These are phyloP conservation scores for Cryptosporidium sp. DNA, from an alignment of 169 alveolate genomes.

Conservation along the genomic window DNA sequence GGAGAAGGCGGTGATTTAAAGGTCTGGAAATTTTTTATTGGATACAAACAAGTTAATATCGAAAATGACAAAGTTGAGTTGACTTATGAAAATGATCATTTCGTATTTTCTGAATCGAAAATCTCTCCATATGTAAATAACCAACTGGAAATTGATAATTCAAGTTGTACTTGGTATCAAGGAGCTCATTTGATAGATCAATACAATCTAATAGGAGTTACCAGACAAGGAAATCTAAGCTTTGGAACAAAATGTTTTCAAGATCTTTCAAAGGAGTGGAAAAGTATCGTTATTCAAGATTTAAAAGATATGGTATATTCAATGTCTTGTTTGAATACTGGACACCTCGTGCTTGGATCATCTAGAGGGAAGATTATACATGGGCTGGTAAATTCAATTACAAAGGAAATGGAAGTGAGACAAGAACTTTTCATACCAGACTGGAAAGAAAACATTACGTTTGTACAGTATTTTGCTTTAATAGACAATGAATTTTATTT, in stretches of 20 bases:
- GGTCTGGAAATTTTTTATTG: slow-evolving; percentile 29
- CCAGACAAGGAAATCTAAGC: slow-evolving; percentile 37
- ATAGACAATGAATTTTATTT: slow-evolving; percentile 9
- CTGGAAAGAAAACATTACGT: slow-evolving; percentile 57
- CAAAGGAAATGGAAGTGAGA: not conserved
- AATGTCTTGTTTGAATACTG: not conserved
- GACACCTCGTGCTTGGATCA: slow-evolving; percentile 31
- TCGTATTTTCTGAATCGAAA: not conserved
- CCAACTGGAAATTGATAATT: not conserved
- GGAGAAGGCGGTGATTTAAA: slow-evolving; percentile 72
- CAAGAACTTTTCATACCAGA: not conserved
- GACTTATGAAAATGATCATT: not conserved
- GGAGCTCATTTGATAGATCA: slow-evolving; percentile 35
- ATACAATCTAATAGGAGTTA: slow-evolving; percentile 9
- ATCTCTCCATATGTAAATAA: not conserved
- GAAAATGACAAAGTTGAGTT: not conserved
- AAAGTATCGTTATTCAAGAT: not conserved
- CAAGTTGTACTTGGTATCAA: slow-evolving; percentile 34
- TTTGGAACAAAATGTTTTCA: not conserved
- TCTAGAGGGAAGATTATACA: slow-evolving; percentile 38
- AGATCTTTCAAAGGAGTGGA: not conserved
- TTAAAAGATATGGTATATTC: slow-evolving; percentile 19
- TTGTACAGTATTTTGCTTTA: not conserved
- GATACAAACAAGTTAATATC: not conserved
- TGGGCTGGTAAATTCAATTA: not conserved